Evolutionary conservation across 768 basidiomycete species (phyloP).

Genomic region (Porphyrellus cyaneotinctus): DNA sequence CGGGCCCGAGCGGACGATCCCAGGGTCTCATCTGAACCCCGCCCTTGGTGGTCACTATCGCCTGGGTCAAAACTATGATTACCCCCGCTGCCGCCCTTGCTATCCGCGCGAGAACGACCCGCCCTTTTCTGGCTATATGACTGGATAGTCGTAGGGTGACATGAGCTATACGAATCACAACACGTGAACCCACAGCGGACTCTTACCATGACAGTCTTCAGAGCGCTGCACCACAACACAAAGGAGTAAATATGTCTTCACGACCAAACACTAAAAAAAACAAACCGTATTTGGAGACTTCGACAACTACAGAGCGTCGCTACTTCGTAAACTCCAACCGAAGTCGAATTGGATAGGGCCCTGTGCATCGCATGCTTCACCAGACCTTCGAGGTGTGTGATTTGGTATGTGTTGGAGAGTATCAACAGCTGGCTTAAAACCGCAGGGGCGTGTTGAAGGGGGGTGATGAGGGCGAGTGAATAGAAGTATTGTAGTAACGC

Average conservation of each 20-base stretch:
- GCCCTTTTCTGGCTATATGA: constrained; percentile 75
- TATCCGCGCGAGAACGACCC: constrained; percentile 46
- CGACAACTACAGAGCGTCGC: constrained; percentile 88
- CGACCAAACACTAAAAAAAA: constrained; percentile 21
- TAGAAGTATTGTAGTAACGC: constrained; percentile 95
- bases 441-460: constrained; percentile 86
- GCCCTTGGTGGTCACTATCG: constrained; percentile 35
- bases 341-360: constrained; percentile 75
- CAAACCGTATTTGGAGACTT: constrained; percentile 83
- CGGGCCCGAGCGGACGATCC: constrained; percentile 42
- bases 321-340: constrained; percentile 92
- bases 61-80: constrained; percentile 34
- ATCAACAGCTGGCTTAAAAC: constrained; percentile 85
- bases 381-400: constrained; percentile 68
- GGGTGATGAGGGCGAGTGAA: constrained; percentile 78
- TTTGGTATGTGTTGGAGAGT: constrained; percentile 76
- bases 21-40: constrained; percentile 32
- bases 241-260: constrained; percentile 10
- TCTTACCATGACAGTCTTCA: constrained; percentile 80
- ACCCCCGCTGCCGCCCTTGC: constrained; percentile 43
- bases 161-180: constrained; percentile 13
- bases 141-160: constrained; percentile 35
- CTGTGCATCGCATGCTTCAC: constrained; percentile 96
- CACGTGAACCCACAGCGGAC: background rate
- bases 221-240: constrained; percentile 43